These are phyloP conservation scores for Endoconidiophora laricicola DNA, from an alignment of 2,329 filamentous ascomycete species.

Conservation along the genomic window DNA sequence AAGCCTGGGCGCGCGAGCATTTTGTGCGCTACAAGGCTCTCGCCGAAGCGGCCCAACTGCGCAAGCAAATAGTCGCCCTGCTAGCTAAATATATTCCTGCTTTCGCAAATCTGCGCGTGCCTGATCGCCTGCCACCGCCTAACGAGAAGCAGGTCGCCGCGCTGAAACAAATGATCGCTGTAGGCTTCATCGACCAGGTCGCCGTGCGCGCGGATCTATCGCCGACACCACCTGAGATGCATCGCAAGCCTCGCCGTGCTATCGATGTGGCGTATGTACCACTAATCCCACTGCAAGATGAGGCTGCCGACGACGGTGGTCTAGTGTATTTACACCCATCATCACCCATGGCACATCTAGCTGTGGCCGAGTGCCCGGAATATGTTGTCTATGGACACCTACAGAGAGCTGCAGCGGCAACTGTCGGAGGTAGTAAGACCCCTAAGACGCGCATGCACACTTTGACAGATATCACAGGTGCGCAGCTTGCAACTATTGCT, in stretches of 20 bases:
- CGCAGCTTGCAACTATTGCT: constrained; percentile 61
- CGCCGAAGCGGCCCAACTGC: constrained; percentile 69
- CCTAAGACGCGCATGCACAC: constrained; percentile 77
- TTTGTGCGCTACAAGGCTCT: constrained; percentile 81
- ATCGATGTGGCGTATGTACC: constrained; percentile 88
- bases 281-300: constrained; percentile 47
- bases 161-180: constrained; percentile 79
- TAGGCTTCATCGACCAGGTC: constrained; percentile 86
- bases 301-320: constrained; percentile 22
- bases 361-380: constrained; percentile 58
- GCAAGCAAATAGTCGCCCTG: constrained; percentile 66
- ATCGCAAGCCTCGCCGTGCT: constrained; percentile 46
- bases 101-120: constrained; percentile 39
- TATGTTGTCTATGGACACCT: constrained; percentile 81
- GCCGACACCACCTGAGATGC: constrained; percentile 46
- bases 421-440: constrained; percentile 29
- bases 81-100: constrained; percentile 38
- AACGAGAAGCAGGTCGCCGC: constrained; percentile 55
- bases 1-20: constrained; percentile 62
- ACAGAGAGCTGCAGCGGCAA: constrained; percentile 43
- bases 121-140: constrained; percentile 40
- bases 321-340: constrained; percentile 79
- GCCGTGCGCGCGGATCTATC: constrained; percentile 83
- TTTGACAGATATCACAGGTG: constrained; percentile 60
- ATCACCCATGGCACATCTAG: constrained; percentile 58